Evolutionary conservation across 352 stramenopile species (phyloP).

Genomic region (Phytophthora boehmeriae): DNA sequence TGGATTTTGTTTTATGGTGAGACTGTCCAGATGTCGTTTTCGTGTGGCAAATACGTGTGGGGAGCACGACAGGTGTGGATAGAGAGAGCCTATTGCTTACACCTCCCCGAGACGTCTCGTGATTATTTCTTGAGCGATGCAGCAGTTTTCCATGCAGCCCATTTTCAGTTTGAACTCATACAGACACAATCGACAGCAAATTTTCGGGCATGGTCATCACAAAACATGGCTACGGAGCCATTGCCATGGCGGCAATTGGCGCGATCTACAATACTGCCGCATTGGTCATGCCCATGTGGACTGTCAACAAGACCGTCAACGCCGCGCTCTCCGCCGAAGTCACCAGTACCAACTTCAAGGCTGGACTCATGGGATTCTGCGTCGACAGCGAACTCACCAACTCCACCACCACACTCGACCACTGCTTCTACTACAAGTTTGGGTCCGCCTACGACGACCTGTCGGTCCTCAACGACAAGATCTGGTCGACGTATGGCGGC

Average conservation of each 20-base stretch:
- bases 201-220: constrained; percentile 12
- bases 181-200: too few relatives aligned
- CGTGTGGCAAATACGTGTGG: not conserved
- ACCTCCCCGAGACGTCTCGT: not conserved
- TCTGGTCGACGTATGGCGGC: constrained; percentile 50
- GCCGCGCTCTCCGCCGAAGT: constrained; percentile 13
- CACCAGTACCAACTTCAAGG: constrained; percentile 26
- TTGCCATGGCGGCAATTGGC: constrained; percentile 20
- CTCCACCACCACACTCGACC: constrained; percentile 42
- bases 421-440: constrained; percentile 71
- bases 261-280: constrained; percentile 26
- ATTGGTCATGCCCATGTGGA: constrained; percentile 26
- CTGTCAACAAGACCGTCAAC: constrained; percentile 23
- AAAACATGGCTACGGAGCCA: constrained; percentile 22
- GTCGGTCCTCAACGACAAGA: constrained; percentile 28
- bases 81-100: not conserved
- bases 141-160: not conserved
- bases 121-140: not conserved
- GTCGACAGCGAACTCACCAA: constrained; percentile 60
- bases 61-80: not conserved
- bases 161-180: not conserved
- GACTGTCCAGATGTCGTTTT: not conserved
- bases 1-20: too few relatives aligned
- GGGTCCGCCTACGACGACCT: constrained; percentile 51
- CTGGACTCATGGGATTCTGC: constrained; percentile 33